phyloP scores from a whole-genome alignment of 257 asterid species.

The Marsdenia floribunda region DNA sequence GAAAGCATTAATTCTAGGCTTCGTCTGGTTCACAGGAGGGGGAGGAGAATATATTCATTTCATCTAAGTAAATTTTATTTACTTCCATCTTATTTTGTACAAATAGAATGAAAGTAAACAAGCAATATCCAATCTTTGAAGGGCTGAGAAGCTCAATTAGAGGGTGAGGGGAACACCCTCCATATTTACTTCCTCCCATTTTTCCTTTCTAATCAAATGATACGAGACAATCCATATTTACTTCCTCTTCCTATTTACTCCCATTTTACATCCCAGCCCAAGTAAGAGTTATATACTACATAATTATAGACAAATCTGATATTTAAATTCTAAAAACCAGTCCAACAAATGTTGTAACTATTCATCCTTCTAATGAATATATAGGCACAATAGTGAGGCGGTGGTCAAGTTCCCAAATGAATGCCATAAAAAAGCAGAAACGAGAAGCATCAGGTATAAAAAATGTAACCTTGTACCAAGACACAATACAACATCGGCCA shows the following conservation, averaged over 20 bases:
- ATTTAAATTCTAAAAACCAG: not conserved
- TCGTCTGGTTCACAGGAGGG: not conserved
- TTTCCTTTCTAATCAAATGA: not conserved
- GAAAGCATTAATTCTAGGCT: not conserved
- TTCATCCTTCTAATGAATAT: not conserved
- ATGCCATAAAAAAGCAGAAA: not conserved
- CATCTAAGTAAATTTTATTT: too few relatives aligned
- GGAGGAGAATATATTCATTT: not conserved
- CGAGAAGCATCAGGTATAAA: not conserved
- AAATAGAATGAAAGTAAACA: too few relatives aligned
- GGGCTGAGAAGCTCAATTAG: not conserved
- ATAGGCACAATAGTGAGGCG: not conserved
- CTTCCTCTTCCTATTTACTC: not conserved
- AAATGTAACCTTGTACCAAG: slow-evolving; percentile 77
- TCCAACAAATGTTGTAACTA: not conserved
- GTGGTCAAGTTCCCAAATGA: not conserved
- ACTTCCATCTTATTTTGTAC: not conserved
- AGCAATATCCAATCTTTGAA: not conserved
- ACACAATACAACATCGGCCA: slow-evolving; percentile 87
- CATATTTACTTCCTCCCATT: not conserved
- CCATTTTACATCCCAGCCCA: not conserved
- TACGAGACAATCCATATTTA: not conserved
- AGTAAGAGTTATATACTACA: not conserved
- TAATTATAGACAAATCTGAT: not conserved
- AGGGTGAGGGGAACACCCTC: not conserved